Conservation (phyloP, 768 basidiomycete genomes). For the Mycena indigotica region DNA sequence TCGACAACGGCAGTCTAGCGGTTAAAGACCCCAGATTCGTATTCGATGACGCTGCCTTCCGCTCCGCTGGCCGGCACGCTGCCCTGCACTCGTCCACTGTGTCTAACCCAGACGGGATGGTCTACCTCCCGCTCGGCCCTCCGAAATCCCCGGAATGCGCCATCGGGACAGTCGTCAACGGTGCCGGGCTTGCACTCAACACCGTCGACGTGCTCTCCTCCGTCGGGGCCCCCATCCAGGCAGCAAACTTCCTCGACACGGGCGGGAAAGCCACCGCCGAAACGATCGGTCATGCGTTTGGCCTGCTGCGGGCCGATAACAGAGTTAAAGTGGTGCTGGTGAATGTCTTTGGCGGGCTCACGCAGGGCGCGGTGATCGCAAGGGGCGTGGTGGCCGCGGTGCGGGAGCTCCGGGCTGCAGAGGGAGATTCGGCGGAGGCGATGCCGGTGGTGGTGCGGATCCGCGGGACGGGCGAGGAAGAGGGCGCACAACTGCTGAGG, state of each 20-base stretch:
- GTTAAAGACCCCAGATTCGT: conserved; percentile 2
- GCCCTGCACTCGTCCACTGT: conserved; percentile 8
- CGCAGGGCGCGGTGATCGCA: conserved; percentile 21
- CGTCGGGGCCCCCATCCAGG: conserved; percentile 58
- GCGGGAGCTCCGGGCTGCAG: no score
- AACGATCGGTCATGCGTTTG: conserved; percentile 85
- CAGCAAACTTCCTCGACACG: conserved; percentile 83
- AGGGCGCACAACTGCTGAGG: no score
- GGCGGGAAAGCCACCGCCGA: conserved; percentile 85
- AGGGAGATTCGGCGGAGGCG: no score
- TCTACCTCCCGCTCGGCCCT: conserved; percentile 16
- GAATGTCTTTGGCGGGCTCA: conserved; percentile 67
- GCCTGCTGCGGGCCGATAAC: conserved; percentile 66
- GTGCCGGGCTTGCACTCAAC: conserved; percentile 82
- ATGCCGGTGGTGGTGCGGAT: no score
- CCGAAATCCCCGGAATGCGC: conserved; percentile 1
- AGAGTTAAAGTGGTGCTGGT: conserved; percentile 81
- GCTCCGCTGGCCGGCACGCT: conserved; percentile 8
- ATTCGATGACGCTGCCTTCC: conserved; percentile 18
- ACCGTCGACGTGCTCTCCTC: conserved; percentile 78
- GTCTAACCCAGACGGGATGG: conserved; percentile 14
- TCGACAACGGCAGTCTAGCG: no score
- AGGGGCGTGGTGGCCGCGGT: no score
- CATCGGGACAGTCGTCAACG: conserved; percentile 80
- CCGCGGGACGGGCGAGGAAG: no score